A percentile compares a stretch with the other conserved stretches of the same genome.
Evolutionary conservation across 2,329 filamentous ascomycete species (phyloP).

Genomic region (Fusarium penzigii): DNA sequence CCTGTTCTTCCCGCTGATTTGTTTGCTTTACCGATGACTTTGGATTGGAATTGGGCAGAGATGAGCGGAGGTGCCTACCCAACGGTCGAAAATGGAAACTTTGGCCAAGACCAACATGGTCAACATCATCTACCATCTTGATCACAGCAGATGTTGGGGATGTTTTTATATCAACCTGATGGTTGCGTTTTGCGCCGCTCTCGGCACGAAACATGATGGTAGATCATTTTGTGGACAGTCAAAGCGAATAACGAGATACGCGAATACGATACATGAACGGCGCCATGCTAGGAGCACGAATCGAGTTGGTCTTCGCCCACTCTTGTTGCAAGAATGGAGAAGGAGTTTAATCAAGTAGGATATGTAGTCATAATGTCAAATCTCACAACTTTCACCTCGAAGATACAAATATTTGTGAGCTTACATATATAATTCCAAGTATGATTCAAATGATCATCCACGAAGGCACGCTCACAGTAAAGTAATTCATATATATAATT

Average conservation of each 20-base stretch:
- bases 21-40: constrained; percentile 93
- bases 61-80: constrained; percentile 67
- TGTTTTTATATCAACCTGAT: background rate
- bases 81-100: constrained; percentile 63
- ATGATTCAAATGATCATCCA: no score
- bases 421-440: background rate
- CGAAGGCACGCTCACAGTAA: no score
- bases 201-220: no score
- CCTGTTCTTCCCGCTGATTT: constrained; percentile 90
- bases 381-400: background rate
- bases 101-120: constrained; percentile 30
- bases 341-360: background rate
- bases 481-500: background rate
- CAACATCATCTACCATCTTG: constrained; percentile 5
- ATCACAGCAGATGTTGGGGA: background rate
- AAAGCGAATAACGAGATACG: background rate
- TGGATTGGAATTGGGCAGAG: constrained; percentile 83
- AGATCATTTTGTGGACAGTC: background rate
- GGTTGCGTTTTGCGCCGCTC: no score
- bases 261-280: background rate
- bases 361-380: background rate
- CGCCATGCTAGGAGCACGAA: background rate
- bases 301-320: background rate
- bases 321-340: background rate
- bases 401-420: background rate